Evolutionary conservation across 2,329 filamentous ascomycete species (phyloP).

Genomic region (Arthrinium phaeospermum): DNA sequence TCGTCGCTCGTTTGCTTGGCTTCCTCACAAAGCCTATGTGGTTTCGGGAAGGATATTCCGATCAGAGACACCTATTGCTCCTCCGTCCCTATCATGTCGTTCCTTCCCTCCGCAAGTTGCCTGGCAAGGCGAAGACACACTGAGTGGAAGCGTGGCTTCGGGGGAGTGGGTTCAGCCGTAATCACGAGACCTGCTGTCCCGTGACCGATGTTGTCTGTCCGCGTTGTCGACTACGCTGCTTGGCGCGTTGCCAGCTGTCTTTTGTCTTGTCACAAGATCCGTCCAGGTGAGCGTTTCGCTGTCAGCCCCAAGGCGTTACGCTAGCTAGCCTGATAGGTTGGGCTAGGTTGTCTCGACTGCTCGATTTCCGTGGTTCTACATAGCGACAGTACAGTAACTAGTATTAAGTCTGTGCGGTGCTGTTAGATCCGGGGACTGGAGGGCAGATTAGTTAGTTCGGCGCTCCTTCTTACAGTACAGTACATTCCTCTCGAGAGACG

Average conservation of each 20-base stretch:
- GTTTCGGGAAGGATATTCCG: slow-evolving; percentile 5
- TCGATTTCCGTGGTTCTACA: not conserved
- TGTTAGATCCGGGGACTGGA: not conserved
- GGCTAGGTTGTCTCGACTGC: too few species aligned
- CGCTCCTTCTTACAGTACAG: not conserved
- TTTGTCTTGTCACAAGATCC: not conserved
- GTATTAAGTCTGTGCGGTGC: not conserved
- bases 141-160: not conserved
- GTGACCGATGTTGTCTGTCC: not conserved
- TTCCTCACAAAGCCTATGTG: not conserved
- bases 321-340: too few species aligned
- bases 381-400: not conserved
- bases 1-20: not conserved
- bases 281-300: too few species aligned
- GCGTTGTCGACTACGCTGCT: not conserved
- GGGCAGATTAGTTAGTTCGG: not conserved
- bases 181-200: not conserved
- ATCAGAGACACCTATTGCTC: not conserved
- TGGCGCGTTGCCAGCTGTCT: not conserved
- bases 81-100: too few species aligned
- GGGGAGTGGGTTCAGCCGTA: not conserved
- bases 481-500: too few species aligned
- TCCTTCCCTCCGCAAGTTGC: not conserved
- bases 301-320: too few species aligned
- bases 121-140: not conserved